Base-by-base conservation (phyloP, 1,284 basidiomycete genomes). In the Cerrena zonata region DNA sequence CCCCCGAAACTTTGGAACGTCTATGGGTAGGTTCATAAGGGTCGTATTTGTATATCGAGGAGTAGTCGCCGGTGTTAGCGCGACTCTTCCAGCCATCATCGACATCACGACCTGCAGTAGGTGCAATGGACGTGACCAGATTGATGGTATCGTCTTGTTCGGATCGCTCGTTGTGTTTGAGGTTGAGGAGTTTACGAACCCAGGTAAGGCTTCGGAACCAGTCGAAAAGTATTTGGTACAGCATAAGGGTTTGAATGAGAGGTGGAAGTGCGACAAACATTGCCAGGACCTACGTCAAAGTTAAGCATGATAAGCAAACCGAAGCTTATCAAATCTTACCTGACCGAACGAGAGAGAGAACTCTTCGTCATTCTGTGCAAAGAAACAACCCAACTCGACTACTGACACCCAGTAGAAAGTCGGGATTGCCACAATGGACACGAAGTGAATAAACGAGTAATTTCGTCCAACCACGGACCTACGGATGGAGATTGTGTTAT, bases 381-480 rank as follows among this genome's bases (percentile, higher is more conserved):
- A 2, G 18, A 49, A 12, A 23, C 46, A 34, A 4, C 24, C 30
- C 23, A 52, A 3, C 36, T 52, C 51, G 7, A 52, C 26, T 12
- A 44, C 25, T 21, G 47, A 23, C 3, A 52, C 37, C 51, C 51
- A 52, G 21, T 49, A 49, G 4, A 36, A 7, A 15, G 25, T 48
- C 19, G 51, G 51, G 15, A 52, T 23, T 5, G 49, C 15, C 7
- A 48, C 51, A 21, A 49, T n/a, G 2, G 40, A 24, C 38, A 52
- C 36, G 47, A 52, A 52, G 26, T 52, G 47, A 25, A 49, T 49
- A 47, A 52, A 52, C 2, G 51, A 44, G 25, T 43, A 52, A 13
- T 52, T n/a, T 30, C 47, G 46, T 2, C 47, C 39, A 22, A 42
- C 37, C 2, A 49, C 37, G 15, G 51, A 45, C 47, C 51, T 52